phyloP scores from a whole-genome alignment of 345 rosid genomes.

The Psidium guajava region DNA sequence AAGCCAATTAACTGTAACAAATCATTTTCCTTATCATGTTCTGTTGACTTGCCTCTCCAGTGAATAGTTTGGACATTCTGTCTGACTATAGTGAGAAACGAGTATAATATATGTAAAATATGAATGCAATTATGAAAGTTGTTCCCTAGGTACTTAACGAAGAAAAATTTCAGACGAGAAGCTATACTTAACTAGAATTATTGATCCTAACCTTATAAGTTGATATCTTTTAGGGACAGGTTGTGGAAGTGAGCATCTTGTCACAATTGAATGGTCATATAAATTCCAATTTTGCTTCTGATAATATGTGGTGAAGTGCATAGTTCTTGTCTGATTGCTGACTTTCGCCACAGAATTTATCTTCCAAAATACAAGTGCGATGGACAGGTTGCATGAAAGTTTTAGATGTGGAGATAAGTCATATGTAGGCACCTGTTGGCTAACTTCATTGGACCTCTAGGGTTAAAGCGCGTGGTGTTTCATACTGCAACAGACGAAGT shows the following conservation, averaged over 20 bases:
- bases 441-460: background rate
- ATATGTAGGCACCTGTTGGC: background rate
- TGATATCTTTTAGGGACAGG: background rate
- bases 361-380: background rate
- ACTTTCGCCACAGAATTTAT: background rate
- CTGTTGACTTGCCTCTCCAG: background rate
- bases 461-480: background rate
- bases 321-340: background rate
- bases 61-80: background rate
- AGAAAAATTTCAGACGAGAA: background rate
- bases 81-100: background rate
- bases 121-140: background rate
- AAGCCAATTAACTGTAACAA: background rate
- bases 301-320: background rate
- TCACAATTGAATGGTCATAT: background rate
- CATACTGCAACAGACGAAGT: background rate
- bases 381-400: background rate
- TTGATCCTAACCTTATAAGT: background rate
- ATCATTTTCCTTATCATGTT: background rate
- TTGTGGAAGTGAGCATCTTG: background rate
- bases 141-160: background rate
- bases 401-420: background rate
- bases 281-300: background rate
- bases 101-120: background rate
- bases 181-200: background rate